Evolutionary conservation across 1,284 basidiomycete species (phyloP).

Genomic region (Leccinum fallax): DNA sequence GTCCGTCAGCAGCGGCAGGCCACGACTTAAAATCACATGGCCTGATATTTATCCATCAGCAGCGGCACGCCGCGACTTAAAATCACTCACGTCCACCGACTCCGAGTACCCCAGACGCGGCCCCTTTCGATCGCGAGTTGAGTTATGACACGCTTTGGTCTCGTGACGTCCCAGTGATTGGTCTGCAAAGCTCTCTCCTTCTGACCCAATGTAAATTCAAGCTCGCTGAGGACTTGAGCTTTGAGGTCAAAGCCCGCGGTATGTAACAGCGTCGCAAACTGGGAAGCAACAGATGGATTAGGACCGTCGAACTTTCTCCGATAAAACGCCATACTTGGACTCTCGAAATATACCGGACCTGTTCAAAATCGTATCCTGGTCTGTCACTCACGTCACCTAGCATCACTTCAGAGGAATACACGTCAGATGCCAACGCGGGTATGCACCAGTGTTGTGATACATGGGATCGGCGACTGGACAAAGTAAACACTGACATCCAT

Average conservation of each 20-base stretch:
- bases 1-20: too few relatives aligned
- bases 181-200: too few relatives aligned
- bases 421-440: background rate
- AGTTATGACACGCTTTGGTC: too few relatives aligned
- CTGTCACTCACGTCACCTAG: slow-evolving; percentile 76
- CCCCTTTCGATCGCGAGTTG: too few relatives aligned
- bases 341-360: slow-evolving; percentile 80
- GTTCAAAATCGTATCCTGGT: slow-evolving; percentile 78
- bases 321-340: slow-evolving; percentile 60
- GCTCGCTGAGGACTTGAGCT: too few relatives aligned
- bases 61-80: too few relatives aligned
- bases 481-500: background rate
- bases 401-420: background rate
- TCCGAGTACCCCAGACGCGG: too few relatives aligned
- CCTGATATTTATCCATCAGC: too few relatives aligned
- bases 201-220: too few relatives aligned
- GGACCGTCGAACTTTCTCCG: background rate
- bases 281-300: background rate
- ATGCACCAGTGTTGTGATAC: slow-evolving; percentile 78
- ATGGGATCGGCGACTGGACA: slow-evolving; percentile 75
- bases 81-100: too few relatives aligned
- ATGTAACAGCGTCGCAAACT: slow-evolving; percentile 59
- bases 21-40: too few relatives aligned
- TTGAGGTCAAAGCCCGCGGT: slow-evolving; percentile 51
- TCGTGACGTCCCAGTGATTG: too few relatives aligned